phyloP scores from a whole-genome alignment of 192 early-diverging fungal genomes.

The Spizellomyces sp. region DNA sequence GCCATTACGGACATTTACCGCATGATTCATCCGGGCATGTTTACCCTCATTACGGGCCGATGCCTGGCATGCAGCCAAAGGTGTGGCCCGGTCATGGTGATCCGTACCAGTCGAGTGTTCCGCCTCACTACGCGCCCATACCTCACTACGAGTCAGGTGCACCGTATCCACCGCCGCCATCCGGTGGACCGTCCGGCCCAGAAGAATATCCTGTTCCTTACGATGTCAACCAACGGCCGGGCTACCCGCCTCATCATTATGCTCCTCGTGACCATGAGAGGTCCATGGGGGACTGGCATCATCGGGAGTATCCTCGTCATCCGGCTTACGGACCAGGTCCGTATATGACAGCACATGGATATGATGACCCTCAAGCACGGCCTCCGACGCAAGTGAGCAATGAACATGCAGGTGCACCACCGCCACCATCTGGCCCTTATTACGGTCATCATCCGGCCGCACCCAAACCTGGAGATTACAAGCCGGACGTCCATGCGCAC shows the following conservation, averaged over 20 bases:
- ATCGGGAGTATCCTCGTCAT: slow-evolving; percentile 23
- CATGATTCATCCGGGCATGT: slow-evolving; percentile 9
- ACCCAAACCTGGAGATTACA: slow-evolving; percentile 11
- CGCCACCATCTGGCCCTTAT: slow-evolving; percentile 11
- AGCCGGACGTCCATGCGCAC: slow-evolving; percentile 2
- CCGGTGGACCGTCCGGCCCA: background rate
- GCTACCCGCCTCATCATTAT: slow-evolving; percentile 19
- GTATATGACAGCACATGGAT: slow-evolving; percentile 8
- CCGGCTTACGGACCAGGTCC: slow-evolving; percentile 11
- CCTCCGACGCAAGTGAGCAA: slow-evolving; percentile 1
- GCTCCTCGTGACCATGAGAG: slow-evolving; percentile 14
- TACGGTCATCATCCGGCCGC: background rate
- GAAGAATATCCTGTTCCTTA: slow-evolving; percentile 18
- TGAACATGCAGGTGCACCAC: slow-evolving; percentile 10
- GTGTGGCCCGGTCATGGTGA: slow-evolving; percentile 27
- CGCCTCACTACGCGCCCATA: slow-evolving; percentile 21
- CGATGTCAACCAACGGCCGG: background rate
- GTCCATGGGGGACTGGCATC: slow-evolving; percentile 26
- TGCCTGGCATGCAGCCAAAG: slow-evolving; percentile 23
- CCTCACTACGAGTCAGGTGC: slow-evolving; percentile 6
- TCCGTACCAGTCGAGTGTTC: slow-evolving; percentile 11
- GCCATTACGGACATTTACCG: slow-evolving; percentile 22
- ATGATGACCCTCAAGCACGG: slow-evolving; percentile 17
- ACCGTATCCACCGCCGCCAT: background rate
- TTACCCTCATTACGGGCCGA: slow-evolving; percentile 22